phyloP scores from a whole-genome alignment of 2,329 filamentous ascomycete genomes.

The Aquanectria penicillioides region DNA sequence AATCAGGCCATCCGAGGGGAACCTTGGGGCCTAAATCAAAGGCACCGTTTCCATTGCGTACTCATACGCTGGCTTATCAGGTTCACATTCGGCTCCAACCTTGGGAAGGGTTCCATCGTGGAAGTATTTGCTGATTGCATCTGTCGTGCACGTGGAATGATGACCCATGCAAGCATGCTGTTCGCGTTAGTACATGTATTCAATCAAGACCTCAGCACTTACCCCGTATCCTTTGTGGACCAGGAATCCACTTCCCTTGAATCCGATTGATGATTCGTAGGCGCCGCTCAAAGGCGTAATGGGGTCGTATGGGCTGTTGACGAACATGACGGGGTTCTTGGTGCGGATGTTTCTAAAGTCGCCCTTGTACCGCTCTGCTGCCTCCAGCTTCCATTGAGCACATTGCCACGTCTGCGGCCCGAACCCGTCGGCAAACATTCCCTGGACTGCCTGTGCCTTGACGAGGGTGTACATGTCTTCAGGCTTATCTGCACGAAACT shows the following conservation, averaged over 20 bases:
- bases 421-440: background rate
- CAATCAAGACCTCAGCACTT: background rate
- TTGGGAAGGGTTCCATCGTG: constrained; percentile 7
- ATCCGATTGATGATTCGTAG: background rate
- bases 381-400: background rate
- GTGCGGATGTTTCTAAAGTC: background rate
- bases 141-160: constrained; percentile 1
- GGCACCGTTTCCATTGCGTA: no score
- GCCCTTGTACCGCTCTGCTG: background rate
- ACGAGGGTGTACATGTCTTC: background rate
- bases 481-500: background rate
- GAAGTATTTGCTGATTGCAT: constrained; percentile 1
- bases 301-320: background rate
- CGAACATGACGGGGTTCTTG: background rate
- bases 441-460: background rate
- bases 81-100: background rate
- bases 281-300: background rate
- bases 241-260: background rate
- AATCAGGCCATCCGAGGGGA: no score
- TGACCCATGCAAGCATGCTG: background rate
- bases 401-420: background rate
- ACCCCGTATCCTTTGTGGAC: background rate
- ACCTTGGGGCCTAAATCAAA: no score
- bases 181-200: background rate
- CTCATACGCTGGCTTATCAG: no score